Evolutionary conservation across 495 filamentous ascomycete genomes (phyloP).

Genomic region (Xylaria acuta): DNA sequence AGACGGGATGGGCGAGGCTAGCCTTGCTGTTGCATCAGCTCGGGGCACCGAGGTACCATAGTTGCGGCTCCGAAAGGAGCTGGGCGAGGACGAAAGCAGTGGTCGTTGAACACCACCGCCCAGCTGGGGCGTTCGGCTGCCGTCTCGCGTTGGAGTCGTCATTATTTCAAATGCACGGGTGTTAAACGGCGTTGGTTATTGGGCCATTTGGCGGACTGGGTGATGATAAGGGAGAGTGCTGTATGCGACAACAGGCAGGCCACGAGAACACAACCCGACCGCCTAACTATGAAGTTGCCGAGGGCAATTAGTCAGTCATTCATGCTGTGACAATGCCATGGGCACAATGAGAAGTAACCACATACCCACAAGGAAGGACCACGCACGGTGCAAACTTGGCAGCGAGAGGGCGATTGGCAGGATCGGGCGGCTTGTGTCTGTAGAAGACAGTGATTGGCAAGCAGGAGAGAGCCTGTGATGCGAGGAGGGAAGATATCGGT

Average conservation of each 20-base stretch:
- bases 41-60: slow-evolving; percentile 58
- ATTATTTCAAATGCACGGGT: slow-evolving; percentile 27
- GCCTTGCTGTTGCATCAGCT: slow-evolving; percentile 71
- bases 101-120: slow-evolving; percentile 41
- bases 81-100: slow-evolving; percentile 54
- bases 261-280: not conserved
- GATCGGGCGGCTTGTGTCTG: slow-evolving; percentile 8
- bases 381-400: not conserved
- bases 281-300: not conserved
- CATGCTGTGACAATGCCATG: not conserved
- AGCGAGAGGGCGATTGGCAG: not conserved
- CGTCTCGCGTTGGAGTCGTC: slow-evolving; percentile 38
- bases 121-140: slow-evolving; percentile 38
- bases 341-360: not conserved
- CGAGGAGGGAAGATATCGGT: slow-evolving; percentile 3
- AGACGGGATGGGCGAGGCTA: slow-evolving; percentile 72
- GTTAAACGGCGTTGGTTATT: not conserved
- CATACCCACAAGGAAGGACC: not conserved
- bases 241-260: slow-evolving; percentile 2
- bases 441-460: not conserved
- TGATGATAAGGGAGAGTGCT: not conserved
- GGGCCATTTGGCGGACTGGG: slow-evolving; percentile 14
- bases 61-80: slow-evolving; percentile 50
- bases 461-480: not conserved
- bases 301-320: slow-evolving; percentile 1